phyloP scores from a whole-genome alignment of 805 yeast genomes.

The Suhomyces xylopsoci region DNA sequence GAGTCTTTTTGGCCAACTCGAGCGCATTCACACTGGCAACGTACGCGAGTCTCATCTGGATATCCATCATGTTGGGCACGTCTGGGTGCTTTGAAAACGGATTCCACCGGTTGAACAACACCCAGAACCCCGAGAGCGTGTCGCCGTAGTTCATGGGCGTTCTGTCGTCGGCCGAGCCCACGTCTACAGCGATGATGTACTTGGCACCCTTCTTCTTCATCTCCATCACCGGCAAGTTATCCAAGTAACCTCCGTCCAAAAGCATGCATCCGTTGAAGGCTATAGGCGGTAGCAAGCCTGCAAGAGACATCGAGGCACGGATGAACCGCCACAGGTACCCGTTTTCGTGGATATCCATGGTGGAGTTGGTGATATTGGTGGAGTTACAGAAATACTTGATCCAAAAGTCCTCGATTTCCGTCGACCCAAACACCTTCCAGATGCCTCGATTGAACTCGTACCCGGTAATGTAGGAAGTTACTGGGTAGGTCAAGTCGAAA shows the following conservation, averaged over 20 bases:
- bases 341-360: constrained; percentile 88
- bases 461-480: constrained; percentile 93
- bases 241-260: constrained; percentile 94
- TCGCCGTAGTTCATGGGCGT: constrained; percentile 91
- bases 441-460: constrained; percentile 95
- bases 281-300: constrained; percentile 87
- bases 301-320: constrained; percentile 94
- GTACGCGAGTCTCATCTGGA: constrained; percentile 88
- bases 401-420: constrained; percentile 96
- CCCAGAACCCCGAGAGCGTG: constrained; percentile 91
- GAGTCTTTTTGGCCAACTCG: constrained; percentile 78
- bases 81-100: constrained; percentile 85
- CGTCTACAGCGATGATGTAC: constrained; percentile 88
- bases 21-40: constrained; percentile 93
- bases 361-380: constrained; percentile 89
- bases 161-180: constrained; percentile 90
- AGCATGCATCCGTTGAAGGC: constrained; percentile 90
- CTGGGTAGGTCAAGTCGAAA: constrained; percentile 86
- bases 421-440: constrained; percentile 94
- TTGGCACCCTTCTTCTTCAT: constrained; percentile 89
- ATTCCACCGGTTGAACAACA: constrained; percentile 78
- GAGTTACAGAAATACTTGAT: constrained; percentile 83
- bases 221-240: constrained; percentile 86
- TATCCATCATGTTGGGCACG: constrained; percentile 92
- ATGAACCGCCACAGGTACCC: constrained; percentile 96